A percentile compares a stretch with the other conserved stretches of the same genome.
These are phyloP conservation scores for Globisporangium lucens DNA, from an alignment of 352 stramenopile species.

Conservation along the genomic window DNA sequence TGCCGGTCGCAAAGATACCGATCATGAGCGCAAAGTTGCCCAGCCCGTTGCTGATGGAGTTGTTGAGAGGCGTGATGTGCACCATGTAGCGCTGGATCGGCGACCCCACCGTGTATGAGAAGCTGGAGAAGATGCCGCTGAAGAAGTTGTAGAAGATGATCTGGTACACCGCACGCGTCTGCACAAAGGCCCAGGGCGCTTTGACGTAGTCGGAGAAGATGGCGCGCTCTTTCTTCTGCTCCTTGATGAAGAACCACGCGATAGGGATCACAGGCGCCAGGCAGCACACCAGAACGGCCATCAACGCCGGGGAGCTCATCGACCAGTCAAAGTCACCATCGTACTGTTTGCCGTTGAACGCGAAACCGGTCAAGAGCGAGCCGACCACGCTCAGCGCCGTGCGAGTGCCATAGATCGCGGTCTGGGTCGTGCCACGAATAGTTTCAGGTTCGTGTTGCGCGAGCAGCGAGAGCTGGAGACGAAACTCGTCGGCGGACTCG, in stretches of 20 bases:
- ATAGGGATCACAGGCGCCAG: not conserved
- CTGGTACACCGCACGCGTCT: not conserved
- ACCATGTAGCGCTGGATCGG: not conserved
- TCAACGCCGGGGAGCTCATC: not conserved
- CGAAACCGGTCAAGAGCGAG: not conserved
- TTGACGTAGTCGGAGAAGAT: not conserved
- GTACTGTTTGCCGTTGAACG: not conserved
- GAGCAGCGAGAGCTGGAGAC: not conserved
- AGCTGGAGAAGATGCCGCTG: conserved; percentile 1
- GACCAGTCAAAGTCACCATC: not conserved
- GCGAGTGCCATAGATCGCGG: not conserved
- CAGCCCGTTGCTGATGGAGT: not conserved
- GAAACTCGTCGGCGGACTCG: no score
- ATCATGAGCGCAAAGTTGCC: not conserved
- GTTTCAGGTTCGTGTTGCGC: not conserved
- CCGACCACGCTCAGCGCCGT: not conserved
- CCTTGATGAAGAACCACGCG: conserved; percentile 2
- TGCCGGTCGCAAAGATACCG: not conserved
- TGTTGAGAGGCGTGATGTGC: not conserved
- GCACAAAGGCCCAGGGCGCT: not conserved
- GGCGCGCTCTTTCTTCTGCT: not conserved
- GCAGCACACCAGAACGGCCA: not conserved
- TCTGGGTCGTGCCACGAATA: not conserved
- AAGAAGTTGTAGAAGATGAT: not conserved
- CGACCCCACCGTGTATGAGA: not conserved